Evolutionary conservation across 495 filamentous ascomycete species (phyloP), one percentile per base, ranked within the genome.

Genomic region (Trichoderma gamsii): DNA sequence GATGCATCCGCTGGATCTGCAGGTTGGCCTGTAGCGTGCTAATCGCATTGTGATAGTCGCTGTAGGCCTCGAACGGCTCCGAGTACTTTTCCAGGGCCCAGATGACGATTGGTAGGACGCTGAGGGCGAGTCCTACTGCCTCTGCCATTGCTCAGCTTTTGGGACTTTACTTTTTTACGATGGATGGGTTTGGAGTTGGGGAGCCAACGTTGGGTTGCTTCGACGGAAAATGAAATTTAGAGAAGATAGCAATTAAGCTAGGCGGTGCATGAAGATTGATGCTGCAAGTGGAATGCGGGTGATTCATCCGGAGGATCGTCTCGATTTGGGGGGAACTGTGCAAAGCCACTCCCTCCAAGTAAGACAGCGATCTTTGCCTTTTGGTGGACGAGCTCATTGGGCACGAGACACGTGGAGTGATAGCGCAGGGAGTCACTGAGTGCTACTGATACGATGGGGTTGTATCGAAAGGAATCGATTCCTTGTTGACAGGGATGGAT

Each of bases 1-100:
- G 56, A 18, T 61, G 56, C 56, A 61, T 61, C 56, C 56, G 56
- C 56, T 61, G 56, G 56, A 61, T 61, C 56, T 61, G 56, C 25
- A 61, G 56, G 25, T 61, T 61, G 56, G 56, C 56, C 56, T 61
- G 56, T 2, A 61, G 56, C 25, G 56, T 61, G 56, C 56, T 32
- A 18, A 61, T 61, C 2, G 56, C 56, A 21, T 32, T 29, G 56
- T 61, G 56, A 21, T 61, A 61, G 56, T 32, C 25, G 56, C 56
- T 61, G 56, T 61, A 61, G 23, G 56, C 56, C 5, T 61, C 56
- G 56, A 61, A 32, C 1, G 56, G 56, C 56, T 61, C 56, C 25
- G 56, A 61, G 56, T 61, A 61, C 13, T 61, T 61, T 18, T 61
- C 56, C 6, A 61, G 25, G 11, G 56, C 56, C 56, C 56, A 61